A percentile compares a stretch with the other conserved stretches of the same genome.
These are phyloP conservation scores for Inga laurina DNA, from an alignment of 306 rosid genomes.

Conservation along the genomic window DNA sequence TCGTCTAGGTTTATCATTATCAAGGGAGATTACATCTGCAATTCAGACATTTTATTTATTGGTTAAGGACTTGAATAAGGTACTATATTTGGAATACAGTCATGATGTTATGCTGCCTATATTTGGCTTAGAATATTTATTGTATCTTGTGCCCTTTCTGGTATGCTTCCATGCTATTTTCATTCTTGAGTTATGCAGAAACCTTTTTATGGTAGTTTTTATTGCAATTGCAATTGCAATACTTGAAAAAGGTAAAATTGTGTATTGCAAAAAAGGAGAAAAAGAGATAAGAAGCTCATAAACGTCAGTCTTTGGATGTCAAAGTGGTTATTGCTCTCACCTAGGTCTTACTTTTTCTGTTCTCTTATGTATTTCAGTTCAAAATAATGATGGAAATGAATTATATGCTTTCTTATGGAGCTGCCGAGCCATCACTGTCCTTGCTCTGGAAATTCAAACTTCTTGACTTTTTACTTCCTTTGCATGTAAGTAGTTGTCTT, in stretches of 20 bases:
- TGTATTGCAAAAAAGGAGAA: not conserved
- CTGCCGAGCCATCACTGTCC: slow-evolving; percentile 16
- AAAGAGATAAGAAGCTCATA: not conserved
- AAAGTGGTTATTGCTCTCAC: slow-evolving; percentile 26
- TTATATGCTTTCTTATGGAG: slow-evolving; percentile 62
- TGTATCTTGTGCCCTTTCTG: not conserved
- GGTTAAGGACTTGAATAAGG: slow-evolving; percentile 2
- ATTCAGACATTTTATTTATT: not conserved
- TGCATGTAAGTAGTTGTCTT: slow-evolving; percentile 62
- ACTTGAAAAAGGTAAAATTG: not conserved
- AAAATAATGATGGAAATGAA: slow-evolving; percentile 79
- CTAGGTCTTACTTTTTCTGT: slow-evolving; percentile 24
- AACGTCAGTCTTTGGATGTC: slow-evolving; percentile 25
- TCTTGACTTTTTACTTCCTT: slow-evolving; percentile 67
- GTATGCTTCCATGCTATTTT: not conserved
- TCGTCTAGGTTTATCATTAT: slow-evolving; percentile 80
- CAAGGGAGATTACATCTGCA: slow-evolving; percentile 41
- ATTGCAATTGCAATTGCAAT: slow-evolving; percentile 26
- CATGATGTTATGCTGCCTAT: not conserved
- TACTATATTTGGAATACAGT: slow-evolving; percentile 15
- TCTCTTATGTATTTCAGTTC: slow-evolving; percentile 51
- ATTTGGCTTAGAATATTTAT: not conserved
- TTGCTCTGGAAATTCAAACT: slow-evolving; percentile 65
- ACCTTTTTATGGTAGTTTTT: not conserved
- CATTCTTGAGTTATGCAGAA: not conserved